Base-by-base conservation (phyloP, 495 filamentous ascomycete species). In the Penicillium bialowiezense region DNA sequence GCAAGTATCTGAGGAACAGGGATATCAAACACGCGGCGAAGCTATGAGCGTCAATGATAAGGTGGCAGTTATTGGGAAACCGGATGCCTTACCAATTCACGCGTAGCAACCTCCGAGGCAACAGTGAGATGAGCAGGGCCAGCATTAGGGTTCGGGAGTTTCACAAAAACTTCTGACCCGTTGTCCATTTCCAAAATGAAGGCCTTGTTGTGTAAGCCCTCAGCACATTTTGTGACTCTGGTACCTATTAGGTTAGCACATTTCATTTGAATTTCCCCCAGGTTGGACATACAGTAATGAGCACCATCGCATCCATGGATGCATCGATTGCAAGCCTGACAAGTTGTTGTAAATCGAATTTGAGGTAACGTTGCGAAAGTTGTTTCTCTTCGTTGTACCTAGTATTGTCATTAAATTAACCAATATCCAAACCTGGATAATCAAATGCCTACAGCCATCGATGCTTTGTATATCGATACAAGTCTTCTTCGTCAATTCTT, bases 131-230 rank as follows among this genome's bases (percentile, higher is more conserved):
- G 53, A 19, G 57, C 46, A 49, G 63, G 59, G 10, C 65, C 64
- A 5, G 65, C 63, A 50, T 67, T 65, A 3, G 61, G 63, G 42
- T 67, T 67, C 3, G 63, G 65, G 21, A 71, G 50, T 47, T 67
- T 69, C 44, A 64, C 67, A 53, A 72, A 48, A 15, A 72, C 56
- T 35, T 72, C 68, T 5, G 29, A 17, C 14, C 68, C 67, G 53
- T 71, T 70, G 33, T 71, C 63, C 67, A 74, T 69, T 45, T 43
- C 70, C 42, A 73, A 56, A 12, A 69, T 50, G 32, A 65, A 72
- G 0, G 59, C 63, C 49, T 67, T 70, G 31, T 51, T 55, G 35
- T 42, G 23, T 8, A 26, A 26, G 8, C 23, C 23, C 23, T 26
- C 23, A 4, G 23, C 3, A 8, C 23, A 26, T 26, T 26, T 26